phyloP scores from a whole-genome alignment of 2,329 filamentous ascomycete species.

The Claviceps sp. region DNA sequence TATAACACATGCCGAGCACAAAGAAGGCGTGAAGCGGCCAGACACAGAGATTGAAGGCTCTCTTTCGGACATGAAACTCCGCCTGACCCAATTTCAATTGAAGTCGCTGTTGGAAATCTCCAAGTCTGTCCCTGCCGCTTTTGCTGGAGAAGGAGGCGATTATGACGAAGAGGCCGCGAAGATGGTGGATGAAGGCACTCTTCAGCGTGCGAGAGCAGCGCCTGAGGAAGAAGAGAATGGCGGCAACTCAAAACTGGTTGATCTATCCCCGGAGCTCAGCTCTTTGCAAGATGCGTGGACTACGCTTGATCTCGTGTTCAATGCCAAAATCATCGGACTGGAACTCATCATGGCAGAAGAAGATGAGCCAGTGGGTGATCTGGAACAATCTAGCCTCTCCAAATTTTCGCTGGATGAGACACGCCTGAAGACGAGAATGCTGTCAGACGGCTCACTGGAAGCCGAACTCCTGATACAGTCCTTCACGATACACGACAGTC shows the following conservation, averaged over 20 bases:
- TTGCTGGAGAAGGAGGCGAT: slow-evolving; percentile 54
- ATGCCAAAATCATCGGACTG: slow-evolving; percentile 73
- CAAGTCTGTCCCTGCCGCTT: slow-evolving; percentile 75
- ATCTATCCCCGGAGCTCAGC: slow-evolving; percentile 58
- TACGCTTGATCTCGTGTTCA: slow-evolving; percentile 84
- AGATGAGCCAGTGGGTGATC: slow-evolving; percentile 62
- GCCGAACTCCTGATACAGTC: slow-evolving; percentile 87
- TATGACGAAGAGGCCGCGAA: slow-evolving; percentile 61
- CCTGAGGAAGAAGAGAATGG: slow-evolving; percentile 17
- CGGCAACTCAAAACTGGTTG: slow-evolving; percentile 29
- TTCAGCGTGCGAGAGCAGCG: slow-evolving; percentile 33
- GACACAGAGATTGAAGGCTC: slow-evolving; percentile 84
- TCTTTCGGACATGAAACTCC: slow-evolving; percentile 87
- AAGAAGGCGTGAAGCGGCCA: slow-evolving; percentile 60
- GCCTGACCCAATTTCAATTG: slow-evolving; percentile 80
- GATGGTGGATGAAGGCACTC: slow-evolving; percentile 50
- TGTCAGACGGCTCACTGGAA: slow-evolving; percentile 82
- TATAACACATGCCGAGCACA: slow-evolving; percentile 83
- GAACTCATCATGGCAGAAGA: slow-evolving; percentile 72
- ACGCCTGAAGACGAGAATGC: slow-evolving; percentile 79
- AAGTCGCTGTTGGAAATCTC: slow-evolving; percentile 82
- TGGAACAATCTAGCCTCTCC: slow-evolving; percentile 72
- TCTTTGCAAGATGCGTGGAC: slow-evolving; percentile 67
- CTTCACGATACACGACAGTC: slow-evolving; percentile 87
- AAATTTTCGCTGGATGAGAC: slow-evolving; percentile 92